Evolutionary conservation across 352 stramenopile species (phyloP), one percentile per base, ranked within the genome.

Genomic region (Globisporangium alternatum): DNA sequence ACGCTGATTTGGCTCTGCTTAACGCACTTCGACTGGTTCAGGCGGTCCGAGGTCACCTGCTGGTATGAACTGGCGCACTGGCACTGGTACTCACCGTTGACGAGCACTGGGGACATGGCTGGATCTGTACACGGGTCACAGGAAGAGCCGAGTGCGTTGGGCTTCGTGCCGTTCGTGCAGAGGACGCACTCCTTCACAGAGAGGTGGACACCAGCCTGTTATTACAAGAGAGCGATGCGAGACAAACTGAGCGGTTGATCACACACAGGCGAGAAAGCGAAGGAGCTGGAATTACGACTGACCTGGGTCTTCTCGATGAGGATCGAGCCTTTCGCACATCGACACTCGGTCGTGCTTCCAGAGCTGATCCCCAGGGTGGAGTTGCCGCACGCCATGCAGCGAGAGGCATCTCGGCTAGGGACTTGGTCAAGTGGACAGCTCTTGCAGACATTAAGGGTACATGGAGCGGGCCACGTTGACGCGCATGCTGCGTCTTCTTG

Each of bases 91-190:
- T 25, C 37, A 19, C 72, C 56, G 21, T 49, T 56, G 4, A 25
- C 53, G 21, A 73, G 70, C 39, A 69, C 64, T 30, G 90, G 77
- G 5, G 70, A 74, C 92, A 98, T 98, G 12, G 74, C 56, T 2
- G 78, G 66, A 76, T 98, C 90, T 1, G 74, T 69, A 63, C 94
- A 98, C 4, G 68, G 25, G 35, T 70, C 62, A 59, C 94, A 98
- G 0, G 56, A 69, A 31, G 84, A 85, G 13, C 65, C 73, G 3
- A 22, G 25, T 17, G 62, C 51, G 41, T 85, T 76, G 7, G 55
- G 64, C 33, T 74, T 68, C 22, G 75, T 84, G 22, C 69, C 80
- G 45, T 73, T 76, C 2, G 67, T 58, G 56, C 87, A 93, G 17
- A 53, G 21, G 0, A 84, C 47, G 56, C 89, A 97, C 49, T 83